Conservation (phyloP, 768 basidiomycete genomes). For the Amyloporia xantha region DNA sequence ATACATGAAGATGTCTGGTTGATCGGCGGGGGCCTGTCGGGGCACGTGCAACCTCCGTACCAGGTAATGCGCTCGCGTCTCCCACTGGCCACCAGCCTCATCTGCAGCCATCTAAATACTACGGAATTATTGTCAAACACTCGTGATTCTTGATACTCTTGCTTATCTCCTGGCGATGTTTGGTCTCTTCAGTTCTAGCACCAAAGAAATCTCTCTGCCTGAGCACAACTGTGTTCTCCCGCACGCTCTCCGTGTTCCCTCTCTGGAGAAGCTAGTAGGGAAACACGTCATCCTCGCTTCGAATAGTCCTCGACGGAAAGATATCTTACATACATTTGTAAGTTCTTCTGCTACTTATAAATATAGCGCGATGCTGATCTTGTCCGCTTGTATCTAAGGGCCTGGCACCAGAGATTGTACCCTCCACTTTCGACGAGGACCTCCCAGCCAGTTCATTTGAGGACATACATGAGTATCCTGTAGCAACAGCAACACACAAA, state of each 20-base stretch:
- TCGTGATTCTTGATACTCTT: too few species aligned
- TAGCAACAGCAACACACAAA: constrained; percentile 71
- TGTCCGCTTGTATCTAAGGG: constrained; percentile 32
- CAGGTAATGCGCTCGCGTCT: too few species aligned
- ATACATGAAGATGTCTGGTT: too few species aligned
- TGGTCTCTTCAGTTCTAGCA: too few species aligned
- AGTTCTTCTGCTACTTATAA: constrained; percentile 29
- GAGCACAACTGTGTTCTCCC: constrained; percentile 49
- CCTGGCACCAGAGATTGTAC: constrained; percentile 60
- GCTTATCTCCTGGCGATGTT: too few species aligned
- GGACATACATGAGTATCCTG: constrained; percentile 67
- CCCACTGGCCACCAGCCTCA: too few species aligned
- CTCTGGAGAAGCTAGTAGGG: constrained; percentile 57
- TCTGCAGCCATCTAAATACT: too few species aligned
- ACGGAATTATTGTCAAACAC: too few species aligned
- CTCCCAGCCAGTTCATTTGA: constrained; percentile 61
- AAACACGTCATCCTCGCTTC: constrained; percentile 86
- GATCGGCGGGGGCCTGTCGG: too few species aligned
- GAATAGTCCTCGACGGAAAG: constrained; percentile 76
- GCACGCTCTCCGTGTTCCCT: constrained; percentile 56
- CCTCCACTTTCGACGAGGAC: constrained; percentile 78
- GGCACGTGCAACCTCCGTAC: too few species aligned
- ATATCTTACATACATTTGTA: constrained; percentile 76
- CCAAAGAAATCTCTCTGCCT: constrained; percentile 19
- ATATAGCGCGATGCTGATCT: too few species aligned